Base-by-base conservation (phyloP, 768 basidiomycete species). In the Pleurotus citrinopileatus region DNA sequence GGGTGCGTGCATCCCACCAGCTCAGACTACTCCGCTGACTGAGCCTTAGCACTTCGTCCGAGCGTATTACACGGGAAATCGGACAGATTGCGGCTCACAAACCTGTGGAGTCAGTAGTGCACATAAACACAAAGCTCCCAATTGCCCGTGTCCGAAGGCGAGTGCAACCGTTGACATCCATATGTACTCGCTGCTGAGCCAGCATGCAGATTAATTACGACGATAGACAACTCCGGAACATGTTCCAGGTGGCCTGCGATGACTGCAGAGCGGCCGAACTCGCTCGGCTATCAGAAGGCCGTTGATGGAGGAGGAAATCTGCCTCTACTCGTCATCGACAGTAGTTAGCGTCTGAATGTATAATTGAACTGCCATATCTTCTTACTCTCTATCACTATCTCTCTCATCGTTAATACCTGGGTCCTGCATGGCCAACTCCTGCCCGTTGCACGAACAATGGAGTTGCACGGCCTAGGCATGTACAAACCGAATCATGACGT, bases 201-300 rank as follows among this genome's bases (percentile, higher is more conserved):
- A 20, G 26, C 44, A 12, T 44, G 22, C 56, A 80, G 78, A 63
- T 58, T 28, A 64, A 68, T 29, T 56, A 67, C 45, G 84, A 87
- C 60, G 63, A 81, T 34, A 75, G 80, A 52, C 74, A 77, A 36
- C 82, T 89, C 34, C 69, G 77, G 55, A 89, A 82, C 65, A 72
- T 87, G 66, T 84, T 89, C 60, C 85, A 86, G 60, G 76, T 77
- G 54, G 72, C 78, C 53, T 88, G 86, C 69, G 86, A 85, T 3
- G 58, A 44, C 1, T 87, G 86, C 70, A 74, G 71, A 57, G 63
- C 56, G 13, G 68, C 70, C 27, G 72, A 72, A 57, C 65, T 69
- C 44, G 68, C 62, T 52, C 70, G 61, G n/a, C 37, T 53, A 20
- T 44, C 57, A 37, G 34, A 42, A n/a, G 42, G 57, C 25, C 47